phyloP scores from a whole-genome alignment of 2,329 filamentous ascomycete genomes.

The Calonectria fujianensis region DNA sequence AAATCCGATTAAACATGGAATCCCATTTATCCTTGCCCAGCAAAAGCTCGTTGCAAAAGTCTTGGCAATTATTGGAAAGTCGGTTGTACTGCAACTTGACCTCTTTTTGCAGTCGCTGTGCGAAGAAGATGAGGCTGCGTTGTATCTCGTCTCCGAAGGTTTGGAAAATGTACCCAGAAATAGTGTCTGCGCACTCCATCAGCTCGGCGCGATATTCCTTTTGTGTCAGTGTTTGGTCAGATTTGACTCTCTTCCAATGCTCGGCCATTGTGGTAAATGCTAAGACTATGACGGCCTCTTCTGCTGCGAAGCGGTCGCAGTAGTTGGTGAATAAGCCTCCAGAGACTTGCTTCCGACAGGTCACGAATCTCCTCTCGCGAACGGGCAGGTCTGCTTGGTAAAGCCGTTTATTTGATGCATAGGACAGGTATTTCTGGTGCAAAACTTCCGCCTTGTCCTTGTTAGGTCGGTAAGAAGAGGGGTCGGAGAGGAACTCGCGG shows the following conservation, averaged over 20 bases:
- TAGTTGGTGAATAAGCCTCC: slow-evolving; percentile 4
- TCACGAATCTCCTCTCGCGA: slow-evolving; percentile 4
- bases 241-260: not conserved
- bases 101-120: not conserved
- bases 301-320: not conserved
- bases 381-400: slow-evolving; percentile 2
- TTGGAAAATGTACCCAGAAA: not conserved
- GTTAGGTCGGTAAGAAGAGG: not conserved
- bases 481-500: slow-evolving; percentile 4
- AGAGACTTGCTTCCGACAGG: slow-evolving; percentile 9
- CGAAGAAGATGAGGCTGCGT: not conserved
- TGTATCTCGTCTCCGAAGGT: not conserved
- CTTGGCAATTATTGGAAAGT: slow-evolving; percentile 1
- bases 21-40: slow-evolving; percentile 7
- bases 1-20: slow-evolving; percentile 12
- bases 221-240: not conserved
- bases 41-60: slow-evolving; percentile 16
- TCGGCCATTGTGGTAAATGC: slow-evolving; percentile 1
- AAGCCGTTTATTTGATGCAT: not conserved
- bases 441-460: not conserved
- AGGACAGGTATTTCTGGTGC: slow-evolving; percentile 12
- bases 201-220: slow-evolving; percentile 8
- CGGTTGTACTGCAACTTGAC: slow-evolving; percentile 10
- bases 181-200: not conserved
- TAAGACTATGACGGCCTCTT: not conserved